phyloP scores from a whole-genome alignment of 352 stramenopile species.

The Phytophthora cryptogea region DNA sequence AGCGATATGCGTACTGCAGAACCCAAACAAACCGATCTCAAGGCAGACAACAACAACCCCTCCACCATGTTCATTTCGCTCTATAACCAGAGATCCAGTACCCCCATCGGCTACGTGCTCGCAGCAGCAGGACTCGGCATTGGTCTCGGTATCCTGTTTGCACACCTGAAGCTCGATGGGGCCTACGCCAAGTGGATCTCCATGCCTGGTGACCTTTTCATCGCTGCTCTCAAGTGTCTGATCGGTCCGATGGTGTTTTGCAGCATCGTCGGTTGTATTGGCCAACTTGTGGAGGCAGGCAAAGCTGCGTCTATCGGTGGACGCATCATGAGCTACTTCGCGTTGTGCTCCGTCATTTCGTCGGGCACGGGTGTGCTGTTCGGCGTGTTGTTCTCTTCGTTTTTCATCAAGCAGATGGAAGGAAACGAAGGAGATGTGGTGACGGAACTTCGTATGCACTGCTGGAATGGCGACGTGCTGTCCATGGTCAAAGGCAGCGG shows the following conservation, averaged over 20 bases:
- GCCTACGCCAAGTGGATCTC: constrained; percentile 49
- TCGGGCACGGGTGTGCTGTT: constrained; percentile 47
- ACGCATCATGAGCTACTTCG: constrained; percentile 56
- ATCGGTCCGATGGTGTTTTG: constrained; percentile 76
- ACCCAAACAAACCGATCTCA: constrained; percentile 3
- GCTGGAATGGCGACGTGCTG: constrained; percentile 49
- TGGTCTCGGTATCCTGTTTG: constrained; percentile 48
- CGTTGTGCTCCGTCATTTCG: constrained; percentile 47
- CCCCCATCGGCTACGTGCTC: constrained; percentile 40
- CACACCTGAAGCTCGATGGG: constrained; percentile 33
- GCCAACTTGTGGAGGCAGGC: constrained; percentile 55
- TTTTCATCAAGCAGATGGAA: constrained; percentile 50
- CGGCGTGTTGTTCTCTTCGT: constrained; percentile 36
- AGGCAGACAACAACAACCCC: constrained; percentile 26
- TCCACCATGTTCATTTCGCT: constrained; percentile 46
- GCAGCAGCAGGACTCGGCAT: constrained; percentile 49
- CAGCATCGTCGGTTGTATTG: constrained; percentile 63
- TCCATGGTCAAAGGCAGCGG: constrained; percentile 33
- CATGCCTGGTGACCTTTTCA: constrained; percentile 66
- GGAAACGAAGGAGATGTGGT: constrained; percentile 14
- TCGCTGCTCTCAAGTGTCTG: constrained; percentile 60
- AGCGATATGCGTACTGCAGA: constrained; percentile 20
- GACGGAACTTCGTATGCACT: constrained; percentile 45
- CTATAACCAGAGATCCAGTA: constrained; percentile 48
- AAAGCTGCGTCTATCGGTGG: constrained; percentile 57